Conservation (phyloP, 768 basidiomycete genomes). For the Panus rudis region DNA sequence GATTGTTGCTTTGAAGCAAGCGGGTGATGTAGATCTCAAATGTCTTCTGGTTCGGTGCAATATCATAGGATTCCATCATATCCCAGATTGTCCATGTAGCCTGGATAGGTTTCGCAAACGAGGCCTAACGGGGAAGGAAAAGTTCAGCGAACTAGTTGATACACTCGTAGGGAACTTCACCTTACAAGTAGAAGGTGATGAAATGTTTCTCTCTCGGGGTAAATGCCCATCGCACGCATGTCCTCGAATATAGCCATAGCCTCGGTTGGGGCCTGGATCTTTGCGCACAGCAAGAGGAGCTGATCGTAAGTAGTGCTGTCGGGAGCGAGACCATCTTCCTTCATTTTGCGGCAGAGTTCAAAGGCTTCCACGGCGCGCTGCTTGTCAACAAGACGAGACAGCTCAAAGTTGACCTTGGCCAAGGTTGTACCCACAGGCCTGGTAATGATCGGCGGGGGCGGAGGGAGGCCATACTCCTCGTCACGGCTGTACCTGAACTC, state of each 20-base stretch:
- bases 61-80: conserved; percentile 44
- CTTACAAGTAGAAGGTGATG: conserved; percentile 55
- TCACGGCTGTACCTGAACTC: too few relatives aligned
- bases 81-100: conserved; percentile 37
- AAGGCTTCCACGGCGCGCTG: conserved; percentile 20
- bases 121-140: conserved; percentile 23
- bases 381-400: too few relatives aligned
- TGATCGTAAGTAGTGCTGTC: conserved; percentile 49
- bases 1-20: conserved; percentile 37
- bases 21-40: conserved; percentile 49
- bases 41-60: conserved; percentile 45
- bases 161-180: conserved; percentile 5
- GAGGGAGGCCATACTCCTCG: too few relatives aligned
- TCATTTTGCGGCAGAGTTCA: conserved; percentile 48
- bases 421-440: too few relatives aligned
- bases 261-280: conserved; percentile 38
- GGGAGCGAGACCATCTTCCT: conserved; percentile 43
- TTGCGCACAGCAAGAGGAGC: conserved; percentile 44
- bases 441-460: too few relatives aligned
- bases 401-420: too few relatives aligned
- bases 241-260: conserved; percentile 65
- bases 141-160: conserved; percentile 11
- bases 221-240: conserved; percentile 47
- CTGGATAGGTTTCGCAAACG: conserved; percentile 17
- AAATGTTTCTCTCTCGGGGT: conserved; percentile 45